These are phyloP conservation scores for Penicillium sp. DNA, from an alignment of 2,329 filamentous ascomycete genomes.

Conservation along the genomic window DNA sequence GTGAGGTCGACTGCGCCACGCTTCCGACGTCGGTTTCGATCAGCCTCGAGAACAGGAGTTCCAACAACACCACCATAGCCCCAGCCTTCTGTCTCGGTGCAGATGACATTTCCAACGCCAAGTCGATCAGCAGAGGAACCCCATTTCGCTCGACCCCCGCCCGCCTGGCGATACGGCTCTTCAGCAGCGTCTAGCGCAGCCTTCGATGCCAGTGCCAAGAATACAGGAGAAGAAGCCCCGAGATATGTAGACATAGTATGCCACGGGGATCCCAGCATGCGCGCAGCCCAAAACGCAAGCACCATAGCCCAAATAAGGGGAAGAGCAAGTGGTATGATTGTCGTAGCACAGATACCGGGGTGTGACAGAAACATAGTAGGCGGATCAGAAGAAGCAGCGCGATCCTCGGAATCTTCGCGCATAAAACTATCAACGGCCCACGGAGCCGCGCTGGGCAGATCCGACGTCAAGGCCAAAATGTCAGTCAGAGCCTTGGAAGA, in stretches of 20 bases:
- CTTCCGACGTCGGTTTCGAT: constrained; percentile 58
- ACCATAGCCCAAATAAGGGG: constrained; percentile 70
- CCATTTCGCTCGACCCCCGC: constrained; percentile 71
- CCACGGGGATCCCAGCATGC: constrained; percentile 84
- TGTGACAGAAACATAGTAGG: constrained; percentile 74
- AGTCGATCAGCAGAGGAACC: constrained; percentile 66
- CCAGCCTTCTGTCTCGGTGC: constrained; percentile 85
- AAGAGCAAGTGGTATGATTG: constrained; percentile 71
- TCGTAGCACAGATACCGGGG: constrained; percentile 80
- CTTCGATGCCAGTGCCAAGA: constrained; percentile 69
- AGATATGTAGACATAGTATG: constrained; percentile 74
- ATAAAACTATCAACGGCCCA: constrained; percentile 55
- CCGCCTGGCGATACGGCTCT: constrained; percentile 55
- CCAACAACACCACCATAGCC: constrained; percentile 59
- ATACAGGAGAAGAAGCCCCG: constrained; percentile 73
- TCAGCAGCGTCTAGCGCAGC: constrained; percentile 38
- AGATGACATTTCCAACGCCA: constrained; percentile 62
- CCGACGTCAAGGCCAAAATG: constrained; percentile 70
- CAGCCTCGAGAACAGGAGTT: constrained; percentile 51
- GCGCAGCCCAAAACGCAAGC: constrained; percentile 65
- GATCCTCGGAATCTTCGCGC: constrained; percentile 14
- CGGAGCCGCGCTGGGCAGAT: constrained; percentile 61
- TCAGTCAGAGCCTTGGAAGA: constrained; percentile 85
- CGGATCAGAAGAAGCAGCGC: constrained; percentile 7
- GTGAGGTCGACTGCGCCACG: constrained; percentile 59